Conservation (phyloP, 345 rosid species). For the Salix udensis region DNA sequence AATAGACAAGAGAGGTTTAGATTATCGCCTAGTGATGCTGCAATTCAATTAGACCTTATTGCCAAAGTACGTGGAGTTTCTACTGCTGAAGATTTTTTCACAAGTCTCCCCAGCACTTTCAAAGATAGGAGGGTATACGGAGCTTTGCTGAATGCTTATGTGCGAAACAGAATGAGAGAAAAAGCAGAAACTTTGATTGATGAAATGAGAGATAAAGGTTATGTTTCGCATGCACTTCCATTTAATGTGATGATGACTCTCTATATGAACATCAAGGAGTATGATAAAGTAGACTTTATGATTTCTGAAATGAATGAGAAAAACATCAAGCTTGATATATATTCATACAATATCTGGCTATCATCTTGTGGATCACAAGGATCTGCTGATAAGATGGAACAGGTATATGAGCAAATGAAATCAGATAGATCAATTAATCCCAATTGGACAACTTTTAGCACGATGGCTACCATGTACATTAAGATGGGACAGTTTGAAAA, state of each 20-base stretch:
- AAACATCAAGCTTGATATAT: conserved; percentile 62
- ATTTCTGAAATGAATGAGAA: conserved; percentile 77
- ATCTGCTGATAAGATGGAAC: conserved; percentile 66
- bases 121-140: conserved; percentile 84
- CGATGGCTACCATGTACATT: conserved; percentile 84
- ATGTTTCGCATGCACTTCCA: conserved; percentile 61
- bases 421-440: conserved; percentile 51
- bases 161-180: conserved; percentile 49
- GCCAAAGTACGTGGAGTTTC: conserved; percentile 76
- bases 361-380: conserved; percentile 74
- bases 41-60: conserved; percentile 84
- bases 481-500: conserved; percentile 67
- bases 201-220: conserved; percentile 63
- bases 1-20: conserved; percentile 65
- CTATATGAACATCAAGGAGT: conserved; percentile 77
- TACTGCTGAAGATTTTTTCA: conserved; percentile 64
- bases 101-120: conserved; percentile 43
- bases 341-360: conserved; percentile 92
- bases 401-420: conserved; percentile 72
- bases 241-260: conserved; percentile 97
- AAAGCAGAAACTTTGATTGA: conserved; percentile 68
- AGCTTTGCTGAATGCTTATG: conserved; percentile 80
- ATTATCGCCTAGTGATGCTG: conserved; percentile 77
- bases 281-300: conserved; percentile 60
- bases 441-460: conserved; percentile 91